These are phyloP conservation scores for Penicillium taxi DNA, from an alignment of 495 filamentous ascomycete genomes.

Conservation along the genomic window DNA sequence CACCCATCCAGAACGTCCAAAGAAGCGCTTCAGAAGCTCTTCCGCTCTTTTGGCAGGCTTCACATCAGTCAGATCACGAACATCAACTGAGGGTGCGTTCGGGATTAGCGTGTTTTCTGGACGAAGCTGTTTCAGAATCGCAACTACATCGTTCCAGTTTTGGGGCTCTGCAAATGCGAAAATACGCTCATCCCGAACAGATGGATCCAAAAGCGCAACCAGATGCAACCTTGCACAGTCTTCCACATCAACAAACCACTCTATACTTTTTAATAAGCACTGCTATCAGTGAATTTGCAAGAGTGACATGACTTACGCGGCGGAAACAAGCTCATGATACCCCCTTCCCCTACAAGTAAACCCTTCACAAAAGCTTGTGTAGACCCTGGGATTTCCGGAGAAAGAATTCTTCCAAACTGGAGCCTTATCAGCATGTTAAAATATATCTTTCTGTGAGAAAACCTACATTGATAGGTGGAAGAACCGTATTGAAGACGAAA, in stretches of 20 bases:
- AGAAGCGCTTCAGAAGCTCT: slow-evolving; percentile 9
- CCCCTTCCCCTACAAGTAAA: slow-evolving; percentile 22
- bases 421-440: not conserved
- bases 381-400: slow-evolving; percentile 18
- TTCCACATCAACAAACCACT: slow-evolving; percentile 40
- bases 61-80: slow-evolving; percentile 8
- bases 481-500: slow-evolving; percentile 44
- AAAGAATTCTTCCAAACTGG: slow-evolving; percentile 24
- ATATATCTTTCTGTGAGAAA: too few relatives aligned
- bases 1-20: slow-evolving; percentile 5
- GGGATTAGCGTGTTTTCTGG: slow-evolving; percentile 11
- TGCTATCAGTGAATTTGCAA: too few relatives aligned
- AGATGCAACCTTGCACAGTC: slow-evolving; percentile 44
- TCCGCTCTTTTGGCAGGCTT: slow-evolving; percentile 4
- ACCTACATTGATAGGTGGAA: slow-evolving; percentile 38
- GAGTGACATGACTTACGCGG: too few relatives aligned
- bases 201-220: slow-evolving; percentile 35
- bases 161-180: slow-evolving; percentile 21
- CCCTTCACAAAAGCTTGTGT: slow-evolving; percentile 14
- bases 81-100: slow-evolving; percentile 1
- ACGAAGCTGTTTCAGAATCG: slow-evolving; percentile 10
- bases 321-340: too few relatives aligned
- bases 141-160: slow-evolving; percentile 14
- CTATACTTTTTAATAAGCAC: too few relatives aligned
- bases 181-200: slow-evolving; percentile 36